These are phyloP conservation scores for Naganishia antarctica DNA, from an alignment of 768 basidiomycete species.

Conservation along the genomic window DNA sequence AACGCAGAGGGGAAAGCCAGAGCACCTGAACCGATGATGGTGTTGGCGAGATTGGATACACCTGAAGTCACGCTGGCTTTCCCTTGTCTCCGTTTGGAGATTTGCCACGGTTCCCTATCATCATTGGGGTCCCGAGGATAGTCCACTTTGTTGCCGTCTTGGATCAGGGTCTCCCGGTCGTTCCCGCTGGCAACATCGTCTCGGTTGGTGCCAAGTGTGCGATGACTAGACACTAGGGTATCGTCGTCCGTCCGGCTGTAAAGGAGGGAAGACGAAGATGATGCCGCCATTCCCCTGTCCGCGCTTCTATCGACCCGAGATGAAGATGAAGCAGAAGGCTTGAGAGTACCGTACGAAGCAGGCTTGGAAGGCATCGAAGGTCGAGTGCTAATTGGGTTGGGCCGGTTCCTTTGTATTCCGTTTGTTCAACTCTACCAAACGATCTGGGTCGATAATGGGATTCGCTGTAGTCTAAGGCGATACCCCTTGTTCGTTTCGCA, in stretches of 20 bases:
- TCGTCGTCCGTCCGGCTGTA: constrained; percentile 1
- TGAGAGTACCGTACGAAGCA: constrained; percentile 17
- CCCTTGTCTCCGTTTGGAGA: constrained; percentile 11
- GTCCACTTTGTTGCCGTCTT: background rate
- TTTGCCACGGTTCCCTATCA: constrained; percentile 20
- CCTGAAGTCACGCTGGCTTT: constrained; percentile 14
- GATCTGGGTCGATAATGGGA: too few relatives aligned
- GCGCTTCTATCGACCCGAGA: background rate
- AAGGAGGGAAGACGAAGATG: constrained; percentile 9
- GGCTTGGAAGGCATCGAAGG: constrained; percentile 18
- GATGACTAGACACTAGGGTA: constrained; percentile 11
- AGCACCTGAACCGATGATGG: constrained; percentile 83
- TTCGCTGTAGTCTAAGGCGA: too few relatives aligned
- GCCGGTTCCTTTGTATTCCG: too few relatives aligned
- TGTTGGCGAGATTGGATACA: constrained; percentile 60
- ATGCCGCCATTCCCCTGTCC: background rate
- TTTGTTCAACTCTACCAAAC: too few relatives aligned
- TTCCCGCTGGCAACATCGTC: background rate
- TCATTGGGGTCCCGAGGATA: background rate
- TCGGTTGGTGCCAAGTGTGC: background rate
- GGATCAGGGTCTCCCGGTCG: too few relatives aligned
- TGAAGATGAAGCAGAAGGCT: constrained; percentile 16
- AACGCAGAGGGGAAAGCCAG: constrained; percentile 51
- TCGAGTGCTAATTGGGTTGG: too few relatives aligned
- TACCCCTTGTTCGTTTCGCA: background rate